Evolutionary conservation across 257 asterid species (phyloP).

Genomic region (Paraleonurus japonicus): DNA sequence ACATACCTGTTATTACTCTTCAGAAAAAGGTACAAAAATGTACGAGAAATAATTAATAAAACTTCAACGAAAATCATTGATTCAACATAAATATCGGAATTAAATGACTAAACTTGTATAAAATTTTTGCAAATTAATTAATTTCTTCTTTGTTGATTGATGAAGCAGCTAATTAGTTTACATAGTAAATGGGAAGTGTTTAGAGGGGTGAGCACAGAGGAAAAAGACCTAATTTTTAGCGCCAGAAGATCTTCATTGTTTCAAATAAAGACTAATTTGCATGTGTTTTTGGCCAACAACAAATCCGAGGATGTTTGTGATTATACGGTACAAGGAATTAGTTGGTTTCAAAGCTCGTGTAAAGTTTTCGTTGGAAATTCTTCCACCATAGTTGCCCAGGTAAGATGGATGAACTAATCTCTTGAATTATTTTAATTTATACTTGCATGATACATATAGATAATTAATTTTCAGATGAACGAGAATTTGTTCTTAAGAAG

Average conservation of each 20-base stretch:
- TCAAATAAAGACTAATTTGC: conserved; percentile 38
- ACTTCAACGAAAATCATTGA: too few relatives aligned
- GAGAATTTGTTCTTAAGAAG: conserved; percentile 33
- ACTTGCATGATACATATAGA: too few relatives aligned
- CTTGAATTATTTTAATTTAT: neutral
- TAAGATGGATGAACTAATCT: neutral
- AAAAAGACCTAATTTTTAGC: conserved; percentile 34
- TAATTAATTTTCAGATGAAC: conserved; percentile 47
- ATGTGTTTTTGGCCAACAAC: conserved; percentile 39
- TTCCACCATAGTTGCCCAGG: conserved; percentile 41
- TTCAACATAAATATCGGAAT: too few relatives aligned
- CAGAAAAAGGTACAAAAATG: conserved; percentile 30
- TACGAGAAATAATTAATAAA: too few relatives aligned
- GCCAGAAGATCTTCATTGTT: conserved; percentile 33
- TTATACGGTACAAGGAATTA: conserved; percentile 35
- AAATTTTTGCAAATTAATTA: too few relatives aligned
- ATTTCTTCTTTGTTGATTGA: neutral
- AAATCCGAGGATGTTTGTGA: conserved; percentile 34
- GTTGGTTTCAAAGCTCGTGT: conserved; percentile 35
- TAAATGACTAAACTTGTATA: too few relatives aligned
- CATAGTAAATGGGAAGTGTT: conserved; percentile 38
- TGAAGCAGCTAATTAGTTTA: conserved; percentile 18
- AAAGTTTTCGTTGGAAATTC: conserved; percentile 35
- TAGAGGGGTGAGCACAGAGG: conserved; percentile 21
- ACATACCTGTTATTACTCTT: conserved; percentile 36